phyloP scores from a whole-genome alignment of 768 basidiomycete species.

The Suillus occidentalis region DNA sequence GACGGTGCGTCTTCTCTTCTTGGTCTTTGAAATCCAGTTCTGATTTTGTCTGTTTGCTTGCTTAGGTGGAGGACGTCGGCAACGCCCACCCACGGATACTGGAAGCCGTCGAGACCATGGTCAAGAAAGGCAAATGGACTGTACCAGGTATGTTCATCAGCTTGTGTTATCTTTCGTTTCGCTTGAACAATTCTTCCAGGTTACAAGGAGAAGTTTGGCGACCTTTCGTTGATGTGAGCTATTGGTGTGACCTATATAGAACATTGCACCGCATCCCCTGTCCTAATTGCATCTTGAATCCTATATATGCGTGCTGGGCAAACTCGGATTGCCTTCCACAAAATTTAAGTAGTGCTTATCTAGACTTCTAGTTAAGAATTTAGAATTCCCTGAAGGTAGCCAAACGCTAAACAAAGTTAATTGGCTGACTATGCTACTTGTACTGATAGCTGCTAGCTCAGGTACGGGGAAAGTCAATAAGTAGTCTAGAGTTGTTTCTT shows the following conservation, averaged over 20 bases:
- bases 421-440: not conserved
- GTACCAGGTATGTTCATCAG: constrained; percentile 72
- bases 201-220: constrained; percentile 96
- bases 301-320: not conserved
- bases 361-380: not conserved
- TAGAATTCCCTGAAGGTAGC: not conserved
- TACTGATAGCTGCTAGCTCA: not conserved
- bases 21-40: not conserved
- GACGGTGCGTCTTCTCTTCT: constrained; percentile 58
- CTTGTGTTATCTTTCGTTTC: not conserved
- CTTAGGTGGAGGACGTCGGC: constrained; percentile 83
- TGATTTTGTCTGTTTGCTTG: constrained; percentile 1
- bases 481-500: not conserved
- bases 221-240: constrained; percentile 84
- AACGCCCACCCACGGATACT: constrained; percentile 90
- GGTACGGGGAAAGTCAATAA: not conserved
- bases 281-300: not conserved
- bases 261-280: not conserved
- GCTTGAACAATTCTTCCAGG: constrained; percentile 40
- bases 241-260: constrained; percentile 20
- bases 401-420: not conserved
- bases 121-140: constrained; percentile 98
- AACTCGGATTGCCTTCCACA: not conserved
- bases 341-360: not conserved
- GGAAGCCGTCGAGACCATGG: constrained; percentile 90